Conservation (phyloP, 768 basidiomycete genomes). For the Hygrocybe coccinea region DNA sequence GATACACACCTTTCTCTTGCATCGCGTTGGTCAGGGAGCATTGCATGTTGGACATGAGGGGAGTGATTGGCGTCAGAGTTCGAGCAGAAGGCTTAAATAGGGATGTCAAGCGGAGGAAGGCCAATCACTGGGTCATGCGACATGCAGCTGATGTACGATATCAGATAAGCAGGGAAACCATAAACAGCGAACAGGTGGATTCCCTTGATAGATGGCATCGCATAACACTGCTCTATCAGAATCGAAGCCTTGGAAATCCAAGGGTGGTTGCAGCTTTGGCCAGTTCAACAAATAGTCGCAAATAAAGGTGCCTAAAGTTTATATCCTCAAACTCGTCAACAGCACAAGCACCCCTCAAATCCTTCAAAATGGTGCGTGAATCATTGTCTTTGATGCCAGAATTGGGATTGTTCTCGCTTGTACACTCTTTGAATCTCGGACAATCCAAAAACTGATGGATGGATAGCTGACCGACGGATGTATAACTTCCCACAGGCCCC, state of each 20-base stretch:
- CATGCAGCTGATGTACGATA: not conserved
- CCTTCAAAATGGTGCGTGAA: slow-evolving; percentile 6
- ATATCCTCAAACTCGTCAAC: not conserved
- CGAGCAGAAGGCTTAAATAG: not conserved
- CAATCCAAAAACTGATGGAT: not conserved
- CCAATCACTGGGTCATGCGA: not conserved
- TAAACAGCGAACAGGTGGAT: too few relatives aligned
- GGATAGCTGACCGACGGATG: slow-evolving; percentile 47
- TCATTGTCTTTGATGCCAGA: not conserved
- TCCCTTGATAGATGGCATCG: too few relatives aligned
- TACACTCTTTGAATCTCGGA: not conserved
- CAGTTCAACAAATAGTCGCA: not conserved
- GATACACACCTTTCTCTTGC: not conserved
- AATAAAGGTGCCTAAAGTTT: not conserved
- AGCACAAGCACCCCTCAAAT: not conserved
- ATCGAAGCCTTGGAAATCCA: too few relatives aligned
- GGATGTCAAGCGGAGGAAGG: not conserved
- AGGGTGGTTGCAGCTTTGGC: too few relatives aligned
- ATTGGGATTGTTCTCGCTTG: not conserved
- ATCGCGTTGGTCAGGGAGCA: not conserved
- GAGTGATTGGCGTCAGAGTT: not conserved
- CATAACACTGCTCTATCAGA: too few relatives aligned
- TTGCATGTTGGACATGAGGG: not conserved
- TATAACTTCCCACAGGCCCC: slow-evolving; percentile 54
- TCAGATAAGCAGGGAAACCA: not conserved